Evolutionary conservation across 768 basidiomycete species (phyloP).

Genomic region (Boletus speciosus): DNA sequence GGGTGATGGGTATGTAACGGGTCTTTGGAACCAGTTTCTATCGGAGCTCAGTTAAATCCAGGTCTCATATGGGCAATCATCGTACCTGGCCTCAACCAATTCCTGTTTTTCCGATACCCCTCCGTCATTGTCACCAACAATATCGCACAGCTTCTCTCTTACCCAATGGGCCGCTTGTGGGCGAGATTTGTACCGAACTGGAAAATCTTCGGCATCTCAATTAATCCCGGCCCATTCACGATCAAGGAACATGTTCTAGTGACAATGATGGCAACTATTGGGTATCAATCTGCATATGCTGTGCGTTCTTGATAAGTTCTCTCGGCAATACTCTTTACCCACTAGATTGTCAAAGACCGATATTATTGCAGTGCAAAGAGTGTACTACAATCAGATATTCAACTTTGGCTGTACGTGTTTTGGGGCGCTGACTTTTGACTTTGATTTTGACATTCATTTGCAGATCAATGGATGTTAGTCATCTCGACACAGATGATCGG

Average conservation of each 20-base stretch:
- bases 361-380: conserved; percentile 68
- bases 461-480: conserved; percentile 58
- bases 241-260: conserved; percentile 75
- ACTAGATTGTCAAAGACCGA: conserved; percentile 44
- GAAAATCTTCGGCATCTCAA: conserved; percentile 50
- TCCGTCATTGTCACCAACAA: conserved; percentile 42
- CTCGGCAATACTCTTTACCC: neutral
- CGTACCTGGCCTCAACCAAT: conserved; percentile 73
- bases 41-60: neutral
- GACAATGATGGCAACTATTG: conserved; percentile 62
- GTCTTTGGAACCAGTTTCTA: neutral
- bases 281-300: conserved; percentile 25
- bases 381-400: conserved; percentile 59
- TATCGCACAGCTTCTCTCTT: conserved; percentile 71
- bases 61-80: conserved; percentile 53
- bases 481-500: conserved; percentile 75
- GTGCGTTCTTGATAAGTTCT: conserved; percentile 5
- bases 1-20: conserved; percentile 45
- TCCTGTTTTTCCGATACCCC: conserved; percentile 72
- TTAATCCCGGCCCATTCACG: conserved; percentile 77
- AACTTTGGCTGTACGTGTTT: conserved; percentile 43
- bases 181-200: conserved; percentile 50
- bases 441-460: neutral
- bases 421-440: neutral
- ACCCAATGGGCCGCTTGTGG: conserved; percentile 65